Evolutionary conservation across 108 stramenopile species (phyloP).

Genomic region (Hondaea fermentalgiana): DNA sequence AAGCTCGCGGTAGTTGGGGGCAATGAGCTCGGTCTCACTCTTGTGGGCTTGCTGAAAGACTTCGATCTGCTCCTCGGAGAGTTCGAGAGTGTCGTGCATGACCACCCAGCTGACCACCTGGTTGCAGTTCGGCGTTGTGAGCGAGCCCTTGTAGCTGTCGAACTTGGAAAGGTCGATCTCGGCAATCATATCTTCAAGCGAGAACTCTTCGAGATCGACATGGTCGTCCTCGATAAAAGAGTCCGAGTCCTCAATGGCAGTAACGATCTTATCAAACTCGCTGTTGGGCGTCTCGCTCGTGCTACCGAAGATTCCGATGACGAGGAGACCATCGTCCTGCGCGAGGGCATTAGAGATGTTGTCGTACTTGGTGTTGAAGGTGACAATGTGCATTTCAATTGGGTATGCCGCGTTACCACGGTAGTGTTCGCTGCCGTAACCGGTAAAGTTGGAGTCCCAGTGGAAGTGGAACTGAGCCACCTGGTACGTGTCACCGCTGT

Average conservation of each 20-base stretch:
- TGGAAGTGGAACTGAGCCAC: constrained; percentile 6
- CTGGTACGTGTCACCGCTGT: neutral
- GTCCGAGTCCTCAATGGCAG: neutral
- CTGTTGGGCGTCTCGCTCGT: neutral
- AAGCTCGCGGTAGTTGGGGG: constrained; percentile 1
- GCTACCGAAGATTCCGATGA: neutral
- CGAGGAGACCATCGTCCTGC: neutral
- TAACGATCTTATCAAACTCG: neutral
- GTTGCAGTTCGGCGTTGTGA: neutral
- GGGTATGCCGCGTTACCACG: neutral
- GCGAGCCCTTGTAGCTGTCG: neutral
- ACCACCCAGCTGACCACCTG: neutral
- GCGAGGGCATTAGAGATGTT: neutral
- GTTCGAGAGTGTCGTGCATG: neutral
- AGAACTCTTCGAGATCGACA: neutral
- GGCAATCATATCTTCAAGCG: neutral
- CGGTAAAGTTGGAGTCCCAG: neutral
- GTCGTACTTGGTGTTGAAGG: constrained; percentile 15
- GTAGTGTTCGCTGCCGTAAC: neutral
- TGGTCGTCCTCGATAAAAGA: neutral
- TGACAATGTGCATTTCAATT: neutral
- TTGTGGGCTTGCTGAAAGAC: neutral
- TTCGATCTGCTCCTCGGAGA: neutral
- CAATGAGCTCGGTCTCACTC: neutral
- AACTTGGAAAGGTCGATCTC: neutral